Evolutionary conservation across 768 basidiomycete species (phyloP).

Genomic region (Pleurotus ostreatus): DNA sequence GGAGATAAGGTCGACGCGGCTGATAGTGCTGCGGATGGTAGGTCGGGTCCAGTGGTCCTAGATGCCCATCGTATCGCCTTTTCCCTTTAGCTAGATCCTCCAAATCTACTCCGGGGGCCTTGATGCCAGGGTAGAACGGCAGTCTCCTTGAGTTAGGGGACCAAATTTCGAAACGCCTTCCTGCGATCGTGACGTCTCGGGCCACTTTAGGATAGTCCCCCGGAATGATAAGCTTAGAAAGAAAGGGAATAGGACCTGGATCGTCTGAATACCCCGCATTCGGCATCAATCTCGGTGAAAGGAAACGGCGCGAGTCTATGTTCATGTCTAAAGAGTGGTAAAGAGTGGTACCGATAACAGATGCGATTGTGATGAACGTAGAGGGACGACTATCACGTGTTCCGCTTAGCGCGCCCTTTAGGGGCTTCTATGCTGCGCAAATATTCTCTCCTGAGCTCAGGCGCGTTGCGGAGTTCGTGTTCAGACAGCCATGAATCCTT

Average conservation of each 20-base stretch:
- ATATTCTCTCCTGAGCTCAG: background rate
- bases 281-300: background rate
- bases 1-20: background rate
- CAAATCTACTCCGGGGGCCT: background rate
- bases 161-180: background rate
- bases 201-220: background rate
- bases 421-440: background rate
- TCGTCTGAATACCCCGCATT: background rate
- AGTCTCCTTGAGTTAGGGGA: background rate
- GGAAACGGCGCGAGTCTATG: background rate
- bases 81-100: background rate
- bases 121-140: background rate
- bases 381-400: background rate
- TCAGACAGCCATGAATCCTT: constrained; percentile 6
- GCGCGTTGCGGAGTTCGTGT: constrained; percentile 1
- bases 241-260: background rate
- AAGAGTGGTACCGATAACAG: background rate
- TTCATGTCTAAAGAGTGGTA: background rate
- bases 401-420: background rate
- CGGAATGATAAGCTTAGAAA: background rate
- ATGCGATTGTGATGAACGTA: background rate
- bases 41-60: background rate
- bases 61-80: background rate
- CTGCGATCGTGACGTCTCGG: background rate
- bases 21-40: background rate